Base-by-base conservation (phyloP, 768 basidiomycete genomes). In the Brasilioporus rufonigricans region DNA sequence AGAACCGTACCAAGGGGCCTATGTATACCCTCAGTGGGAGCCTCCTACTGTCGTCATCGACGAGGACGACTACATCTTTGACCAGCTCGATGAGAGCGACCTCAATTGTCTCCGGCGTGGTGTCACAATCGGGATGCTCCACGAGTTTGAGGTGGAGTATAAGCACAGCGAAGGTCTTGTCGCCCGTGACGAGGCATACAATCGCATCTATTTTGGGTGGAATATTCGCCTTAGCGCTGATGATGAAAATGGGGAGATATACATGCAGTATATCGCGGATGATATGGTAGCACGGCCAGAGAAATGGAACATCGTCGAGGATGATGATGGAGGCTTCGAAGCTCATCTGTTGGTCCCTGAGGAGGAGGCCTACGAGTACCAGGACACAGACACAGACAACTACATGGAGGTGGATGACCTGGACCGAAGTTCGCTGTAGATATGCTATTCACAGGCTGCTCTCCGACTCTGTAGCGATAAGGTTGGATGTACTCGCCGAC, bases 141-240 rank as follows among this genome's bases (percentile, higher is more conserved):
- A 77, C 29, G 68, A 71, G 21, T 86, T 78, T 57, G 69, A 77
- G 8, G 78, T 89, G 73, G 65, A 71, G 23, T 89, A 89, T 64
- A 62, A 64, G 0, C 85, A 85, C 60, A 55, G 65, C n/a, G 70
- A 73, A 14, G 87, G 87, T 4, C 73, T 89, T 38, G 60, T 79
- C 19, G 80, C 80, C 11, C 71, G 72, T 33, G 73, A 74, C 27
- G 66, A 73, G 24, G 70, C 64, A 16, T 72, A 76, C 62, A 73
- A 78, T 59, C 74, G 76, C 26, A 63, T 89, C 10, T 84, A 76
- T 58, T 75, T 90, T 5, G 88, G 88, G 5, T 90, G 85, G 85
- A 89, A 87, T 59, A 77, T 89, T 50, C 59, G 70, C 19, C 67
- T 85, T 44, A 76, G 70, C 35, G 66, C 68, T 8, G 73, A 72